Percentiles rank a stretch among this genome's conserved stretches.
phyloP scores from a whole-genome alignment of 371 early-diverging fungal species.

The Mortierella sp. region DNA sequence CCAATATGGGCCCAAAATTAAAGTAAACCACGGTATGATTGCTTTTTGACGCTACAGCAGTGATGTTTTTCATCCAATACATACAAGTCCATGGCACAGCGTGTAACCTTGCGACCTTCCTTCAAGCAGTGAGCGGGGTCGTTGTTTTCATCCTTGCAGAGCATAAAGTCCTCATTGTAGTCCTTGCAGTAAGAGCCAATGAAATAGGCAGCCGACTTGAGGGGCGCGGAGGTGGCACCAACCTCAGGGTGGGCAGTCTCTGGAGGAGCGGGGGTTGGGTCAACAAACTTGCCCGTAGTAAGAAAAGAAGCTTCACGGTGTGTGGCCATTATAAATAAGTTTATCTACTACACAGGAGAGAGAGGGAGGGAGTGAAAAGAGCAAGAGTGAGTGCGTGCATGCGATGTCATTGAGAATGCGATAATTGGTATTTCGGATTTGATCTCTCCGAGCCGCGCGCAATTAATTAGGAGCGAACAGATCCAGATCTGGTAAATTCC shows the following conservation, averaged over 20 bases:
- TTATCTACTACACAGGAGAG: background rate
- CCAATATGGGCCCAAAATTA: background rate
- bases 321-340: constrained; percentile 31
- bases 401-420: background rate
- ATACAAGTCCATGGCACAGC: constrained; percentile 93
- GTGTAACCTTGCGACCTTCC: constrained; percentile 96
- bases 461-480: background rate
- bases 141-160: constrained; percentile 92
- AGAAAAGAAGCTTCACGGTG: constrained; percentile 45
- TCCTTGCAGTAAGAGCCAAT: constrained; percentile 91
- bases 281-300: constrained; percentile 67
- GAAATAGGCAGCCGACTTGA: constrained; percentile 93
- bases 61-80: constrained; percentile 29
- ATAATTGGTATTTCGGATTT: background rate
- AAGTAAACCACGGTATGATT: background rate
- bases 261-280: constrained; percentile 81
- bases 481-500: background rate
- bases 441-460: constrained; percentile 7
- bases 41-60: background rate
- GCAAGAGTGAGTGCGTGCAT: background rate
- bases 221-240: constrained; percentile 92
- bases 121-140: constrained; percentile 92
- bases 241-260: constrained; percentile 86
- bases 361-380: too few species aligned
- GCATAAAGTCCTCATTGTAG: constrained; percentile 96